These are phyloP conservation scores for Myriosclerotinia scirpicola DNA, from an alignment of 2,329 filamentous ascomycete genomes.

Conservation along the genomic window DNA sequence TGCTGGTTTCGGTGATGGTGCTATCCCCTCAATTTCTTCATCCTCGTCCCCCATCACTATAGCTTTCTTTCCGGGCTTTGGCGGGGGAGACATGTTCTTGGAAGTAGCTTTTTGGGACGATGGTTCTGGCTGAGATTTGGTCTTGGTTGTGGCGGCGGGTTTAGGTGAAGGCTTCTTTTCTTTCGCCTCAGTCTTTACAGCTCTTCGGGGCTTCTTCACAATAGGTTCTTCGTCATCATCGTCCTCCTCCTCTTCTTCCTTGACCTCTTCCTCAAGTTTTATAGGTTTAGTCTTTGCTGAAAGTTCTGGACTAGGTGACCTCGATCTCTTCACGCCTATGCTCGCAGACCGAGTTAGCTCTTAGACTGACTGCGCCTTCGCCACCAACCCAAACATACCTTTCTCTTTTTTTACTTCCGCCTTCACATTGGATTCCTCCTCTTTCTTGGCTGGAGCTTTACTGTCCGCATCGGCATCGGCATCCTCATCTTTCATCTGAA, in stretches of 20 bases:
- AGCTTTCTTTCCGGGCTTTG: conserved; percentile 25
- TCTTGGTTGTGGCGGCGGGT: conserved; percentile 3
- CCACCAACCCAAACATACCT: neutral
- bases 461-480: conserved; percentile 28
- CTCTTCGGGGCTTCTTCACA: conserved; percentile 46
- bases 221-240: conserved; percentile 38
- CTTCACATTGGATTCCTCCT: conserved; percentile 23
- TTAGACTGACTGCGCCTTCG: neutral
- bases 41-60: conserved; percentile 30
- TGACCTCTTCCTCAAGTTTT: conserved; percentile 38
- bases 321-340: conserved; percentile 33
- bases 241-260: conserved; percentile 47
- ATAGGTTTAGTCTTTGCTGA: conserved; percentile 30
- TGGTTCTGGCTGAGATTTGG: conserved; percentile 27
- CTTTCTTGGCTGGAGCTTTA: conserved; percentile 26
- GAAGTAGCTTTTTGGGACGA: conserved; percentile 24
- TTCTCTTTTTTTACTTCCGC: conserved; percentile 12
- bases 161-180: conserved; percentile 35
- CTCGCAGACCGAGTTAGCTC: conserved; percentile 25
- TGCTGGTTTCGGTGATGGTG: conserved; percentile 34
- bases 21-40: conserved; percentile 43
- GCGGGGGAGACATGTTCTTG: conserved; percentile 28
- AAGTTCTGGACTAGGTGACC: conserved; percentile 30
- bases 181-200: conserved; percentile 49
- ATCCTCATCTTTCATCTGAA: conserved; percentile 36